Conservation (phyloP, 2,329 filamentous ascomycete genomes). For the Fusarium falciforme region DNA sequence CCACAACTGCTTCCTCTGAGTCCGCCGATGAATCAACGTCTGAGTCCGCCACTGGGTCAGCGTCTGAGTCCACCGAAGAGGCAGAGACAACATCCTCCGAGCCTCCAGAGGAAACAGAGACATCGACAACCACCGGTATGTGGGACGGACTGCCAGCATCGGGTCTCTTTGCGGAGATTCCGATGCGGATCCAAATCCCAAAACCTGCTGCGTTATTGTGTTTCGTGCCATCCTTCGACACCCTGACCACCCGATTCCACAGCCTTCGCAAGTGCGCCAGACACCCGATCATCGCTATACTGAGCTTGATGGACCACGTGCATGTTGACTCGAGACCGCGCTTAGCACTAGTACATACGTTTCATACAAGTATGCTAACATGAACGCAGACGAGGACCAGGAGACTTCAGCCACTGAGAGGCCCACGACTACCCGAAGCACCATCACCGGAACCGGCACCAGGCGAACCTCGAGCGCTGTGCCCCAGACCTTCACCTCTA, state of each 20-base stretch:
- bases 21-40: constrained; percentile 12
- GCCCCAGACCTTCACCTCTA: constrained; percentile 58
- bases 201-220: constrained; percentile 32
- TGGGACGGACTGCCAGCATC: constrained; percentile 39
- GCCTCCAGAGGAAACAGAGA: constrained; percentile 28
- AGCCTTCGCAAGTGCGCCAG: constrained; percentile 40
- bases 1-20: constrained; percentile 2
- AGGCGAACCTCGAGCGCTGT: constrained; percentile 52
- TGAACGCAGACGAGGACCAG: constrained; percentile 14
- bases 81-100: constrained; percentile 29
- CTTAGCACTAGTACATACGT: neutral
- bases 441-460: constrained; percentile 49
- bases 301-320: constrained; percentile 5
- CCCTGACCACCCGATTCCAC: constrained; percentile 2
- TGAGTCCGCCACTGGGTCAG: constrained; percentile 14
- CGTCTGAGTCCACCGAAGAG: constrained; percentile 17
- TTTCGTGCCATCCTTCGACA: constrained; percentile 16
- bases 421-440: constrained; percentile 38
- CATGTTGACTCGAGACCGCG: constrained; percentile 19
- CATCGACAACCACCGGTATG: constrained; percentile 45
- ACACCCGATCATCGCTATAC: constrained; percentile 2
- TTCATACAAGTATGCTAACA: constrained; percentile 20
- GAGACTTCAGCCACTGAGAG: constrained; percentile 36
- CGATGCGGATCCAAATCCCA: constrained; percentile 27
- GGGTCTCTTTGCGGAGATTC: constrained; percentile 14